Conservation (phyloP, 768 basidiomycete genomes). For the Lentinula raphanica region DNA sequence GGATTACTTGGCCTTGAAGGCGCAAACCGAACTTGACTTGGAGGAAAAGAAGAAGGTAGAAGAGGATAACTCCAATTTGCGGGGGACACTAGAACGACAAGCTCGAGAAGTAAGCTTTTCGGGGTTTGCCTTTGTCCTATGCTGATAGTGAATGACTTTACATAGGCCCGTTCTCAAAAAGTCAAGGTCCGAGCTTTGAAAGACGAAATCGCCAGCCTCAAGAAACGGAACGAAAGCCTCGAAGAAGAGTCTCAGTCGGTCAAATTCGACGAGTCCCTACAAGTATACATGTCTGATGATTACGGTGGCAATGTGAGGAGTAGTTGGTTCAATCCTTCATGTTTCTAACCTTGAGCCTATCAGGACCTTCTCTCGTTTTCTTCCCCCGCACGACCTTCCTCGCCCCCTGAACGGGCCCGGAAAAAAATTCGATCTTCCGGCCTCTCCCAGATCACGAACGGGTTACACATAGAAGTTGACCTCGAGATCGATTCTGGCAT, state of each 20-base stretch:
- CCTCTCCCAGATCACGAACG: slow-evolving; percentile 4
- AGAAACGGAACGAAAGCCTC: neutral
- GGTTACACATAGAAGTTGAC: neutral
- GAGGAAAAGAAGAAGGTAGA: neutral
- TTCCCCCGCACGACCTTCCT: neutral
- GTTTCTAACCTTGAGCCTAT: neutral
- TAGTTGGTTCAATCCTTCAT: neutral
- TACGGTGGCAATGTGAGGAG: neutral
- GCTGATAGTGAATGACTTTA: neutral
- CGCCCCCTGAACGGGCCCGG: neutral
- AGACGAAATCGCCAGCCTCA: neutral
- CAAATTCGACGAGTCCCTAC: neutral
- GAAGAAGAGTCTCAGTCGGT: neutral
- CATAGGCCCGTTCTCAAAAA: neutral
- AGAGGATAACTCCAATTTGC: neutral
- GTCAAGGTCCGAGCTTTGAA: neutral
- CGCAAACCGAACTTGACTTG: neutral
- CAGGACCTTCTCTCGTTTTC: neutral
- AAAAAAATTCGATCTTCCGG: neutral
- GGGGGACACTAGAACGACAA: neutral
- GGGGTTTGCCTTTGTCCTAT: neutral
- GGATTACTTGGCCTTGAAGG: neutral
- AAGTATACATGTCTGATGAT: neutral
- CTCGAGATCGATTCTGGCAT: neutral
- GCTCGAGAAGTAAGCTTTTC: neutral